A percentile compares a stretch with the other conserved stretches of the same genome.
These are phyloP conservation scores for Picocystis sp. DNA, from an alignment of 163 green algal species.

Conservation along the genomic window DNA sequence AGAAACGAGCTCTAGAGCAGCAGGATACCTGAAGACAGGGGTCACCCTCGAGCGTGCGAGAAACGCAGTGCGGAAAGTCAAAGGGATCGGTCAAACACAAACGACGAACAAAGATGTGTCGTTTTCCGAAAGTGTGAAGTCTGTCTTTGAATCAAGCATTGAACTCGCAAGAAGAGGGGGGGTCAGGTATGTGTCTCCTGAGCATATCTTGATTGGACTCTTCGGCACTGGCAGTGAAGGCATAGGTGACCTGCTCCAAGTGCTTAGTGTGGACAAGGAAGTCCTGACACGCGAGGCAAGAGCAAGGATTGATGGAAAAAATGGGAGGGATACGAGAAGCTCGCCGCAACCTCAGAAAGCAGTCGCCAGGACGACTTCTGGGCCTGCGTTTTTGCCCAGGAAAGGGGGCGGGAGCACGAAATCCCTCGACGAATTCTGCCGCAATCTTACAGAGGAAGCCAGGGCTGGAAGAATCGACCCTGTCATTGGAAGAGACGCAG, in stretches of 20 bases:
- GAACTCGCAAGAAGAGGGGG: not conserved
- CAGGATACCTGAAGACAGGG: conserved; percentile 2
- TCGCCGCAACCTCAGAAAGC: not conserved
- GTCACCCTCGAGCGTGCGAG: conserved; percentile 4
- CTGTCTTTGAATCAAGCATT: conserved; percentile 3
- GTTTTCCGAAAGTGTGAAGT: conserved; percentile 3
- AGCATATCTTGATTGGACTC: conserved; percentile 5
- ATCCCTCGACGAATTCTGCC: conserved; percentile 9
- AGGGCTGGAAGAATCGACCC: conserved; percentile 8
- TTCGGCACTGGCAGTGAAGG: not conserved
- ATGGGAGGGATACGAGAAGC: too few species aligned
- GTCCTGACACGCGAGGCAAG: too few species aligned
- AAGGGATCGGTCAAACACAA: conserved; percentile 1
- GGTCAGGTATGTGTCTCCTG: conserved; percentile 3
- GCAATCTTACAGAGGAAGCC: conserved; percentile 7
- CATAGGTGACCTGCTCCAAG: not conserved
- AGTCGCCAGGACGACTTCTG: not conserved
- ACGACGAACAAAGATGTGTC: conserved; percentile 1
- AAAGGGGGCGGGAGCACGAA: not conserved
- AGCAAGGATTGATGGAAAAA: too few species aligned
- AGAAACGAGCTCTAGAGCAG: not conserved
- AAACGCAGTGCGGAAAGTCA: conserved; percentile 3
- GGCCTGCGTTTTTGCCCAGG: too few species aligned
- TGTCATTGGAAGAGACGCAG: conserved; percentile 8
- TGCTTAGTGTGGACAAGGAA: not conserved